Percentiles rank a stretch among this genome's conserved stretches.
phyloP scores from a whole-genome alignment of 139 green algal species.

The Parachlorella kessleri region DNA sequence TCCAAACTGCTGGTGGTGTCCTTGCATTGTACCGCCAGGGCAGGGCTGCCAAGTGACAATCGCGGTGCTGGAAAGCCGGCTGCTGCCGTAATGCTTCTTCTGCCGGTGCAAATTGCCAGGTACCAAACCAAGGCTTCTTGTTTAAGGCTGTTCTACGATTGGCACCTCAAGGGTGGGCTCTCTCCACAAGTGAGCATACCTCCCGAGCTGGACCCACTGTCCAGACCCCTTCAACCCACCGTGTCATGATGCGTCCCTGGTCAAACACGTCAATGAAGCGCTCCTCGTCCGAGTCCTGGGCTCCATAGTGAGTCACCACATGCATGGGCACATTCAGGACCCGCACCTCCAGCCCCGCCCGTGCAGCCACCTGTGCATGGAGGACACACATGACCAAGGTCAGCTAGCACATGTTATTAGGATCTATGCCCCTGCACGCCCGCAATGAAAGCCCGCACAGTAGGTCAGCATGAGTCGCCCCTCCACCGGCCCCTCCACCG shows the following conservation, averaged over 20 bases:
- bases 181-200: conserved; percentile 18
- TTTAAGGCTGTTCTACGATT: neutral
- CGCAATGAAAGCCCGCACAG: too few relatives aligned
- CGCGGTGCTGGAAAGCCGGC: neutral
- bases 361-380: conserved; percentile 28
- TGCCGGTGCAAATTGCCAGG: conserved; percentile 10
- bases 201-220: too few relatives aligned
- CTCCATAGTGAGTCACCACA: conserved; percentile 34
- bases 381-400: too few relatives aligned
- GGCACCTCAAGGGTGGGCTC: neutral
- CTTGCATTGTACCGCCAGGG: too few relatives aligned
- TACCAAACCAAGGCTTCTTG: conserved; percentile 16
- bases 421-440: too few relatives aligned
- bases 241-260: conserved; percentile 47
- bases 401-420: too few relatives aligned
- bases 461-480: too few relatives aligned
- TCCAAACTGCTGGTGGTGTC: too few relatives aligned
- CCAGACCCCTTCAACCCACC: neutral
- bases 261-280: conserved; percentile 68
- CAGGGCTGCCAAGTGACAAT: neutral
- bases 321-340: conserved; percentile 60
- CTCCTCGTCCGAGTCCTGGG: conserved; percentile 10
- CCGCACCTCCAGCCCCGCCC: conserved; percentile 46
- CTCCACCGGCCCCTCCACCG: too few relatives aligned
- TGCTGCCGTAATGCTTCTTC: neutral